Conservation (phyloP, 2,329 filamentous ascomycete species). For the Clarireedia paspali region DNA sequence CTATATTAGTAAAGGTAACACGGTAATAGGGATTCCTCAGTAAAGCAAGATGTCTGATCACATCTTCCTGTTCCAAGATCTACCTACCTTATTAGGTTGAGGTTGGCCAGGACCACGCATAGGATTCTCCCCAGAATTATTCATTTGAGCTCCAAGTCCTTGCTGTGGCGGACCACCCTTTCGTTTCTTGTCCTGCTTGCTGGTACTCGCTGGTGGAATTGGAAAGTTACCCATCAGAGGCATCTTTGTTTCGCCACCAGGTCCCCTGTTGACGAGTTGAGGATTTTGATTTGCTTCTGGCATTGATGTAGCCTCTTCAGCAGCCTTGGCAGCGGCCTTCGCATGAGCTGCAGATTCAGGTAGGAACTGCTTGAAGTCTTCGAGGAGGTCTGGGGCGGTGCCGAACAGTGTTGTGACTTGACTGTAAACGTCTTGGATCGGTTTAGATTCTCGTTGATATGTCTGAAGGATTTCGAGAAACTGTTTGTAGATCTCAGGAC, state of each 20-base stretch:
- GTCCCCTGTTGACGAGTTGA: constrained; percentile 37
- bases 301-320: constrained; percentile 53
- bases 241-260: constrained; percentile 57
- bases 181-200: constrained; percentile 81
- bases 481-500: constrained; percentile 98
- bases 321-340: constrained; percentile 52
- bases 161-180: constrained; percentile 39
- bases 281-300: constrained; percentile 38
- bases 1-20: constrained; percentile 5
- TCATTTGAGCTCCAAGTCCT: constrained; percentile 26
- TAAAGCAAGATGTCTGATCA: background rate
- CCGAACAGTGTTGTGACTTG: constrained; percentile 94
- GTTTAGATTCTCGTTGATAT: constrained; percentile 95
- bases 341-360: constrained; percentile 76
- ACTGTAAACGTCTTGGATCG: constrained; percentile 95
- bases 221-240: constrained; percentile 95
- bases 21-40: background rate
- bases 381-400: constrained; percentile 84
- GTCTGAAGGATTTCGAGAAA: constrained; percentile 97
- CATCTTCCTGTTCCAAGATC: background rate
- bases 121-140: constrained; percentile 19
- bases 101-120: constrained; percentile 22
- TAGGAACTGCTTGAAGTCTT: constrained; percentile 98
- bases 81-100: constrained; percentile 43
- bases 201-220: constrained; percentile 62